A percentile compares a stretch with the other conserved stretches of the same genome.
These are phyloP conservation scores for Schizophyllum amplum DNA, from an alignment of 1,284 basidiomycete species.

Conservation along the genomic window DNA sequence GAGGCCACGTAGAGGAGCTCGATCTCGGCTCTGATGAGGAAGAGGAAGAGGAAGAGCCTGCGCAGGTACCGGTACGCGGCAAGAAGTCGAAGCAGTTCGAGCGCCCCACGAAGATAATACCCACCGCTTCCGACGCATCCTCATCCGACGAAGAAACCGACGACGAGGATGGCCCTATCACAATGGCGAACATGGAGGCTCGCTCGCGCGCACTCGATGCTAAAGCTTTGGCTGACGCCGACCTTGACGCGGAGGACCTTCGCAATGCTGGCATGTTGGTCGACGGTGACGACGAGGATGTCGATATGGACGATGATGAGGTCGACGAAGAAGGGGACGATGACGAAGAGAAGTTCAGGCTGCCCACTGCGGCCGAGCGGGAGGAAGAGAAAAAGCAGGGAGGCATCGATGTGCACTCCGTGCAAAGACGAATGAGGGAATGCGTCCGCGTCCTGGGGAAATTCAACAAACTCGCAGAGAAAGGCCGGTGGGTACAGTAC, in stretches of 20 bases:
- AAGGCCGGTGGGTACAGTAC: slow-evolving; percentile 52
- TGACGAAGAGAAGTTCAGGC: slow-evolving; percentile 53
- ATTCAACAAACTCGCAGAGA: slow-evolving; percentile 61
- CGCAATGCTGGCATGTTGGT: slow-evolving; percentile 47
- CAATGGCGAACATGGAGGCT: slow-evolving; percentile 70
- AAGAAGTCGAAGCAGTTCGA: slow-evolving; percentile 48
- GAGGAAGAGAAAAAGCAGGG: slow-evolving; percentile 71
- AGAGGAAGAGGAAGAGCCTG: slow-evolving; percentile 45
- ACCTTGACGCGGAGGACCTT: slow-evolving; percentile 59
- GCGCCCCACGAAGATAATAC: slow-evolving; percentile 41
- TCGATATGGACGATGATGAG: slow-evolving; percentile 49
- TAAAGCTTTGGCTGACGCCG: slow-evolving; percentile 56
- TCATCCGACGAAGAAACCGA: slow-evolving; percentile 40
- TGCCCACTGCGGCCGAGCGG: slow-evolving; percentile 78
- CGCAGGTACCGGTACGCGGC: slow-evolving; percentile 21
- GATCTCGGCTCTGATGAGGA: slow-evolving; percentile 64
- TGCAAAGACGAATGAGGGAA: slow-evolving; percentile 86
- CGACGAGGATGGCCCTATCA: slow-evolving; percentile 56
- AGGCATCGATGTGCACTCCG: slow-evolving; percentile 72
- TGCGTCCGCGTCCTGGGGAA: slow-evolving; percentile 76
- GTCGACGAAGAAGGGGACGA: slow-evolving; percentile 49
- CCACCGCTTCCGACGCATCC: slow-evolving; percentile 38
- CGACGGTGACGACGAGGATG: slow-evolving; percentile 44
- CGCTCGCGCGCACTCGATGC: slow-evolving; percentile 67
- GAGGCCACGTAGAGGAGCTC: slow-evolving; percentile 53